Evolutionary conservation across 1,284 basidiomycete species (phyloP).

Genomic region (Ustilago nuda): DNA sequence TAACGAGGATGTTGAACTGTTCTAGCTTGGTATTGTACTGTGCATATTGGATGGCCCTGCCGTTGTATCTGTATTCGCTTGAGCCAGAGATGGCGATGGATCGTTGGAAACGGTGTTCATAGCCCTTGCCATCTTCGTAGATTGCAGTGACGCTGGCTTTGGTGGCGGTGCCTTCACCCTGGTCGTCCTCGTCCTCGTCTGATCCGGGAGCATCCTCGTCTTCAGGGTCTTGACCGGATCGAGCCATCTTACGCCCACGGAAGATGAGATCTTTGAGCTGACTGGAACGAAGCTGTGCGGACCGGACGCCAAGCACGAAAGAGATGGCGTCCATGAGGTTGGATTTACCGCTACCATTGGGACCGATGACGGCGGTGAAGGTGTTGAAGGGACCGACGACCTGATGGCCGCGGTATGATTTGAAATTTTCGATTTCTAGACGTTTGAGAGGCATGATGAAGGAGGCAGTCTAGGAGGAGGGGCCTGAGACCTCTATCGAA

Average conservation of each 20-base stretch:
- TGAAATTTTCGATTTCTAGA: conserved; percentile 69
- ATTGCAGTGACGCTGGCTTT: conserved; percentile 96
- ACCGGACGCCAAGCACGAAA: conserved; percentile 96
- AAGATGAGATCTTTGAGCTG: conserved; percentile 96
- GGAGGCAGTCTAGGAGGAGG: conserved; percentile 23
- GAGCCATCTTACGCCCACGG: conserved; percentile 79
- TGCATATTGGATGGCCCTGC: conserved; percentile 50
- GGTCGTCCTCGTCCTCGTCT: conserved; percentile 70
- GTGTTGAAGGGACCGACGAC: conserved; percentile 88
- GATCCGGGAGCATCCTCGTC: conserved; percentile 56
- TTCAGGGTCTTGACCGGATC: conserved; percentile 69
- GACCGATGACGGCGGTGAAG: conserved; percentile 93
- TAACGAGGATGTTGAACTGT: conserved; percentile 87
- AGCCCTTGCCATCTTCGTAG: conserved; percentile 80
- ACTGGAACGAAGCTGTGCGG: conserved; percentile 88
- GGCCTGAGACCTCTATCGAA: conserved; percentile 27
- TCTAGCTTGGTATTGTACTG: conserved; percentile 64
- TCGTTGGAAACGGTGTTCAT: conserved; percentile 86
- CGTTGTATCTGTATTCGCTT: conserved; percentile 72
- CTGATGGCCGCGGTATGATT: conserved; percentile 82
- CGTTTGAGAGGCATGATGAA: conserved; percentile 63
- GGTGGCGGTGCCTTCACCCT: conserved; percentile 84
- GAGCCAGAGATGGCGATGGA: conserved; percentile 87
- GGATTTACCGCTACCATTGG: conserved; percentile 98
- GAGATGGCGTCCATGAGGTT: conserved; percentile 99